Evolutionary conservation across 805 yeast species (phyloP), one percentile per base, ranked within the genome.

Genomic region (Cyberlindnera lachancei): DNA sequence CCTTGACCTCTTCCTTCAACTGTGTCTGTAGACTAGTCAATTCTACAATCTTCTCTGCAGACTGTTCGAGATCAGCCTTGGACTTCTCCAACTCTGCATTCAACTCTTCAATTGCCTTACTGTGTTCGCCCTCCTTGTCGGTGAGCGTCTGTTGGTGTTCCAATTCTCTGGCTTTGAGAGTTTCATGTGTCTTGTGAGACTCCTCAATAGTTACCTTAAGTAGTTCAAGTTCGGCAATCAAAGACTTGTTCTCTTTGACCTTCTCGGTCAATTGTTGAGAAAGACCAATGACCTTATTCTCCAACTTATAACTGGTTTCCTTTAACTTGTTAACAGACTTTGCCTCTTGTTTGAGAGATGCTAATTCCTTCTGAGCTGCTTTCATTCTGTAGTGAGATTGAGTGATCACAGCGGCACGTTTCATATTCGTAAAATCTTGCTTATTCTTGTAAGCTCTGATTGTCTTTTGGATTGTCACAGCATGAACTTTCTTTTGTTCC

Each of bases 221-320:
- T 10, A 52, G 49, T 27, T 71, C 68, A 30, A 88, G 72, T 48
- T 82, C 81, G 12, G 61, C 59, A 37, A 73, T 67, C 51, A 90
- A 66, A 39, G 69, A 71, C 62, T 79, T 80, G 58, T 88, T 88
- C 46, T 86, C 96, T 44, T 75, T 83, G 17, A 82, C 79, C 55
- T 85, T 83, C 23, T 76, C 61, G 1, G 95, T 75, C 39, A 90
- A 66, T 10, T 80, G 72, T 52, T 90, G 94, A 4, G 96, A 90
- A 46, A 92, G 73, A 58, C 88, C 94, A 44, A 92, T 87, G n/a
- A 94, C 96, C 67, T 94, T 92, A 60, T 92, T 92, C 59, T 92
- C 99, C 50, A 94, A 71, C 55, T 82, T 76, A 61, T 86, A 92
- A 49, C 94, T 87, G 24, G 85, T 94, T 56, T 90, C 95, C 58